phyloP scores from a whole-genome alignment of 2,329 filamentous ascomycete species.

The Penicillium sp. region DNA sequence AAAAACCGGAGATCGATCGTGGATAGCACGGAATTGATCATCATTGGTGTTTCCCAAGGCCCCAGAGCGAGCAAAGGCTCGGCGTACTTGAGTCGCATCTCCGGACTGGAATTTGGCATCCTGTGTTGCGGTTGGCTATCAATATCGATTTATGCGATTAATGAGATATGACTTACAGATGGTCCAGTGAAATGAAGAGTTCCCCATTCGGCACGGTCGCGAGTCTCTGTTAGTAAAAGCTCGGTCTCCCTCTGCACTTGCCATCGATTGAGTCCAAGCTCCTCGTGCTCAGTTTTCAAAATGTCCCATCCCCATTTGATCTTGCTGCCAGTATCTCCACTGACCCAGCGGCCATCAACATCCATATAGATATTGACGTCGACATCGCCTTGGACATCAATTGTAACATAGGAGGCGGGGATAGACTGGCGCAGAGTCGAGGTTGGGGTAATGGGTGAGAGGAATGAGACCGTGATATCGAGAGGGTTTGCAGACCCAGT shows the following conservation, averaged over 20 bases:
- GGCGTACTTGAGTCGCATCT: conserved; percentile 63
- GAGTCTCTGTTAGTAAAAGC: conserved; percentile 70
- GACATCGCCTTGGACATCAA: conserved; percentile 66
- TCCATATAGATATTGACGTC: conserved; percentile 65
- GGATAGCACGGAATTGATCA: conserved; percentile 64
- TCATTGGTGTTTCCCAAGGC: conserved; percentile 67
- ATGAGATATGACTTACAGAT: conserved; percentile 38
- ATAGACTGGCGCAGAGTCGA: conserved; percentile 77
- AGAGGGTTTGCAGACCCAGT: conserved; percentile 43
- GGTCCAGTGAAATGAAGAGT: conserved; percentile 74
- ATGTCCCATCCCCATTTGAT: conserved; percentile 68
- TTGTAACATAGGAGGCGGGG: conserved; percentile 75
- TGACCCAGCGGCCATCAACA: conserved; percentile 77
- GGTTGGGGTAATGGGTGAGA: conserved; percentile 77
- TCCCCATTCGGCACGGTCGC: conserved; percentile 80
- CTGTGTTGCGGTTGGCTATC: conserved; percentile 24
- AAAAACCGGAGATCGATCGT: conserved; percentile 78
- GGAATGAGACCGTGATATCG: conserved; percentile 61
- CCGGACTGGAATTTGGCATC: conserved; percentile 70
- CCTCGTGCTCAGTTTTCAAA: conserved; percentile 39
- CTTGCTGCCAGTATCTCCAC: conserved; percentile 66
- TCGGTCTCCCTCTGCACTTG: conserved; percentile 50
- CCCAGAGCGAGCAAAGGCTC: conserved; percentile 67
- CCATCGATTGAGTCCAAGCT: conserved; percentile 46
- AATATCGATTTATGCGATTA: background rate